These are phyloP conservation scores for Taphrina betulina DNA, from an alignment of 1,139 yeast genomes.

Conservation along the genomic window DNA sequence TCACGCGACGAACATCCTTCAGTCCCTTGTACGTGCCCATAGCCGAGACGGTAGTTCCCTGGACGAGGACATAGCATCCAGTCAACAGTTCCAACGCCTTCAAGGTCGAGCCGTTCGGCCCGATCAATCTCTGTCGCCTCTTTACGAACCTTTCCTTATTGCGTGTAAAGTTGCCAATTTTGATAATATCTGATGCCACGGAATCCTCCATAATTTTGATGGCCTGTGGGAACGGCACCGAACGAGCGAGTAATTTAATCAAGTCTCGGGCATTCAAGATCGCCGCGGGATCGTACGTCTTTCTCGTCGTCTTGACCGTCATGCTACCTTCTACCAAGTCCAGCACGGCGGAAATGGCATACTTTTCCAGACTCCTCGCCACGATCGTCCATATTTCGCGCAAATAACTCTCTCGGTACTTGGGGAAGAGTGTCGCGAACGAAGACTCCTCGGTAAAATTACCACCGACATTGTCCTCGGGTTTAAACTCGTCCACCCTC, in stretches of 20 bases:
- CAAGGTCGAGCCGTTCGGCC: constrained; percentile 94
- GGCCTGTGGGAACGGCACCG: constrained; percentile 90
- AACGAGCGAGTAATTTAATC: constrained; percentile 87
- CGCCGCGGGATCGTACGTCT: constrained; percentile 92
- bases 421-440: constrained; percentile 92
- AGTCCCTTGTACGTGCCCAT: constrained; percentile 97
- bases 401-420: constrained; percentile 87
- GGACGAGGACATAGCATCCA: constrained; percentile 89
- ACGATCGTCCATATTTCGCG: constrained; percentile 93
- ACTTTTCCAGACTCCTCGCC: constrained; percentile 69
- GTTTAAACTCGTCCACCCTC: constrained; percentile 82
- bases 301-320: constrained; percentile 94
- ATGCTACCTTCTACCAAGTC: constrained; percentile 95
- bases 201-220: constrained; percentile 77
- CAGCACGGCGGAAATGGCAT: constrained; percentile 74
- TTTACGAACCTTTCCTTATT: constrained; percentile 92
- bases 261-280: constrained; percentile 92
- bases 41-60: constrained; percentile 94
- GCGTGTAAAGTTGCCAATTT: constrained; percentile 83
- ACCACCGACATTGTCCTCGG: constrained; percentile 85
- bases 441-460: constrained; percentile 89
- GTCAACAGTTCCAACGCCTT: constrained; percentile 92
- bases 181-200: constrained; percentile 90
- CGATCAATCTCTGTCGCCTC: constrained; percentile 93
- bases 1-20: constrained; percentile 87